Percentiles rank a stretch among this genome's conserved stretches.
These are phyloP conservation scores for Exophiala sp. DNA, from an alignment of 2,329 filamentous ascomycete genomes.

Conservation along the genomic window DNA sequence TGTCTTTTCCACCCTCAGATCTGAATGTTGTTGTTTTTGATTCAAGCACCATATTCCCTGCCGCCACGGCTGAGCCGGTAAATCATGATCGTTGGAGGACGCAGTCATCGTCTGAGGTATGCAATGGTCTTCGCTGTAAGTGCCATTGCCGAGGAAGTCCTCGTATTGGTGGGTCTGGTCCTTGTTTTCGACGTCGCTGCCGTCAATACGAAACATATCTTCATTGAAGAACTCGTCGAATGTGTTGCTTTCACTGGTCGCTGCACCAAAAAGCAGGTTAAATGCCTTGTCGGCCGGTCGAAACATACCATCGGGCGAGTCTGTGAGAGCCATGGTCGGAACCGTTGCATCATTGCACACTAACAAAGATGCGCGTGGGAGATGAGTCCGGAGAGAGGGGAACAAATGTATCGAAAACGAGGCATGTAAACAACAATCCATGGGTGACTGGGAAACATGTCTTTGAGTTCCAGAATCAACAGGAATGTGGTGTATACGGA, in stretches of 20 bases:
- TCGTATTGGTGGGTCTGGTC: slow-evolving; percentile 47
- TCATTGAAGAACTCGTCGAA: slow-evolving; percentile 63
- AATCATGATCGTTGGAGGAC: slow-evolving; percentile 41
- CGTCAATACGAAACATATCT: slow-evolving; percentile 50
- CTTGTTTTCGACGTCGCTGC: slow-evolving; percentile 47
- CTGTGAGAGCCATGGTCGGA: slow-evolving; percentile 29
- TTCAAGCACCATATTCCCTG: slow-evolving; percentile 51
- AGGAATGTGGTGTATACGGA: slow-evolving; percentile 13
- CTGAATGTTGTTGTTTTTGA: slow-evolving; percentile 45
- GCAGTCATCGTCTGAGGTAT: slow-evolving; percentile 49
- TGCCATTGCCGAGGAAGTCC: slow-evolving; percentile 51
- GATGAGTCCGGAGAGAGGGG: slow-evolving; percentile 1
- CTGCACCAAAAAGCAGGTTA: slow-evolving; percentile 48
- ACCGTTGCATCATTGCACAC: neutral
- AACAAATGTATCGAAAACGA: slow-evolving; percentile 15
- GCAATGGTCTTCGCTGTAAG: slow-evolving; percentile 51
- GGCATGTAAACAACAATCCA: slow-evolving; percentile 19
- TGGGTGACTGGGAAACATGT: slow-evolving; percentile 9
- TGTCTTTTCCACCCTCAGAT: slow-evolving; percentile 34
- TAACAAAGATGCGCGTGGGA: neutral
- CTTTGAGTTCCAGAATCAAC: slow-evolving; percentile 2
- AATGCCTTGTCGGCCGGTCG: slow-evolving; percentile 51
- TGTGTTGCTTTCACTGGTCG: slow-evolving; percentile 56
- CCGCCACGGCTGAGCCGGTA: slow-evolving; percentile 51
- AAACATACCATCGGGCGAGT: slow-evolving; percentile 34